Percentiles rank a stretch among this genome's conserved stretches.
These are phyloP conservation scores for Ascochyta pisi DNA, from an alignment of 2,329 filamentous ascomycete genomes.

Conservation along the genomic window DNA sequence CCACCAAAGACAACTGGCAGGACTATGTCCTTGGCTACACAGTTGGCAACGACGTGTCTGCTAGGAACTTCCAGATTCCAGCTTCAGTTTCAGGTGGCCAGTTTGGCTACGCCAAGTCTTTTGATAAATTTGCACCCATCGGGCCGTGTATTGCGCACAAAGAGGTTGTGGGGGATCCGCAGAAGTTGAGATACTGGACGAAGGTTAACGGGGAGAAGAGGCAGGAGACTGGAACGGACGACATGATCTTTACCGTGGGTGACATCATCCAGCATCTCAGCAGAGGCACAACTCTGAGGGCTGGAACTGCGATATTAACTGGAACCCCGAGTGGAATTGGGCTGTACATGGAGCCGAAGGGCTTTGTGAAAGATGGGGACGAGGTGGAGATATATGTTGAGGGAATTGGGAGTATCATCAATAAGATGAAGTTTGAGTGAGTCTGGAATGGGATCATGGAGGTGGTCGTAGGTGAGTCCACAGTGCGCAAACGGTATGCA, in stretches of 20 bases:
- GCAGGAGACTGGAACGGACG: constrained; percentile 53
- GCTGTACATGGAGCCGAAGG: constrained; percentile 48
- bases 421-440: constrained; percentile 45
- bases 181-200: constrained; percentile 46
- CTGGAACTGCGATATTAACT: constrained; percentile 59
- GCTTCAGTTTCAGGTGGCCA: constrained; percentile 43
- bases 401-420: constrained; percentile 46
- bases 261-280: constrained; percentile 55
- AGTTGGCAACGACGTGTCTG: constrained; percentile 68
- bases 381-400: constrained; percentile 44
- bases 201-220: constrained; percentile 54
- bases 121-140: constrained; percentile 55
- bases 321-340: constrained; percentile 56
- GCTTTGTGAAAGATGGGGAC: constrained; percentile 46
- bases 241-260: constrained; percentile 56
- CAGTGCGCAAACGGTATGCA: not conserved
- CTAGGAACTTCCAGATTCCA: constrained; percentile 59
- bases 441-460: too few species aligned
- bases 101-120: constrained; percentile 54
- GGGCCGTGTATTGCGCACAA: constrained; percentile 51
- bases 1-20: constrained; percentile 61
- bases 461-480: not conserved
- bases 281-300: constrained; percentile 55
- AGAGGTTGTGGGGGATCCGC: constrained; percentile 41
- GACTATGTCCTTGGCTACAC: constrained; percentile 70